phyloP scores from a whole-genome alignment of 2,329 filamentous ascomycete species.

The Penicillium carneum region DNA sequence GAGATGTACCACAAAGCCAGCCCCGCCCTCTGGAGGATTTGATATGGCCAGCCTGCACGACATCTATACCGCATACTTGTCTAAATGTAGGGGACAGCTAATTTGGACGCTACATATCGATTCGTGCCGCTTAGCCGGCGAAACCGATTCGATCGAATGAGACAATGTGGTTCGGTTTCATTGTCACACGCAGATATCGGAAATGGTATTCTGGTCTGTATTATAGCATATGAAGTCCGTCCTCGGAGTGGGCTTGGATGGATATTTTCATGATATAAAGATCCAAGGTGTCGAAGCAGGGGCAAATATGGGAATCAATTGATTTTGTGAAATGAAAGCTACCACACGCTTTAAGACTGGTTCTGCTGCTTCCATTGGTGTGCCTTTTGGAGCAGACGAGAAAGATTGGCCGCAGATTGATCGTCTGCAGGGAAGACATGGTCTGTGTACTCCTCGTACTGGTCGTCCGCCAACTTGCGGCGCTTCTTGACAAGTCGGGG shows the following conservation, averaged over 20 bases:
- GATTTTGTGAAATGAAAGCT: neutral
- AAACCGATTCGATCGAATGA: neutral
- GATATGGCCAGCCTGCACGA: neutral
- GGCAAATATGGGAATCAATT: neutral
- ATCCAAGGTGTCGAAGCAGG: neutral
- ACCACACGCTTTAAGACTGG: conserved; percentile 43
- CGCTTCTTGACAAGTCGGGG: conserved; percentile 90
- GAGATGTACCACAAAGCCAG: neutral
- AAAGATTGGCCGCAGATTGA: conserved; percentile 80
- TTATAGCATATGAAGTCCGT: conserved; percentile 5
- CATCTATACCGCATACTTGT: neutral
- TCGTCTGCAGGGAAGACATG: conserved; percentile 97
- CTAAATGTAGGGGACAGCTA: neutral
- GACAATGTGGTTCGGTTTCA: neutral
- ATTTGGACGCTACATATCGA: neutral
- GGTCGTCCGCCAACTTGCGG: conserved; percentile 88
- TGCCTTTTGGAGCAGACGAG: conserved; percentile 82
- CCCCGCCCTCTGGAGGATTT: neutral
- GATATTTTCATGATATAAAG: neutral
- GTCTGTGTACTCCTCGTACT: conserved; percentile 95
- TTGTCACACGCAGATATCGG: neutral
- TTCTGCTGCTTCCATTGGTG: conserved; percentile 86
- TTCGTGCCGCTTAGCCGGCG: neutral
- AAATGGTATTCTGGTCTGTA: conserved; percentile 10
- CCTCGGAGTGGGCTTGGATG: neutral